Conservation (phyloP, 2,329 filamentous ascomycete genomes). For the Tothia fuscella region DNA sequence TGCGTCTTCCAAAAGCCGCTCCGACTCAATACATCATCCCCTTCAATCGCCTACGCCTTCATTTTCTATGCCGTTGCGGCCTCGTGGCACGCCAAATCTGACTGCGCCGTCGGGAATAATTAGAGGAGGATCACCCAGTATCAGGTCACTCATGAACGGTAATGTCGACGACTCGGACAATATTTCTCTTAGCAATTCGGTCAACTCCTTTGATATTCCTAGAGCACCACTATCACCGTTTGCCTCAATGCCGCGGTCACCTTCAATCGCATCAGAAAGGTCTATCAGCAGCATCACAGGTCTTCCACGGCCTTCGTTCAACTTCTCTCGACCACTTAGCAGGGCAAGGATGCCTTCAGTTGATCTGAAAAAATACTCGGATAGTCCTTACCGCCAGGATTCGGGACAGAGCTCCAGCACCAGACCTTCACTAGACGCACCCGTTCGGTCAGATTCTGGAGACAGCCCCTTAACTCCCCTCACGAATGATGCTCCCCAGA, state of each 20-base stretch:
- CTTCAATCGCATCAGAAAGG: constrained; percentile 72
- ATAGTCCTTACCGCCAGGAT: constrained; percentile 24
- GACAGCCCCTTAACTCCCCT: constrained; percentile 56
- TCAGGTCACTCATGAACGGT: constrained; percentile 26
- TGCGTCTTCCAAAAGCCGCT: constrained; percentile 14
- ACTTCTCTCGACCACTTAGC: constrained; percentile 87
- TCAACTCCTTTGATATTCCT: constrained; percentile 55
- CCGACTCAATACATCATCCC: constrained; percentile 12
- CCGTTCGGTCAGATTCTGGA: constrained; percentile 50
- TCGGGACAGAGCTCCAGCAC: constrained; percentile 22
- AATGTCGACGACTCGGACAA: constrained; percentile 62
- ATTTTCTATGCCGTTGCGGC: not conserved
- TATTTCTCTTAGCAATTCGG: constrained; percentile 40
- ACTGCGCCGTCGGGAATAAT: constrained; percentile 19
- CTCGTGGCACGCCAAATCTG: constrained; percentile 24
- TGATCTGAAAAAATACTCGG: constrained; percentile 27
- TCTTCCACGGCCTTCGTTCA: constrained; percentile 66
- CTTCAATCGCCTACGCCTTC: not conserved
- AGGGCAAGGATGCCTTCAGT: constrained; percentile 48
- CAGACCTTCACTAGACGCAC: constrained; percentile 36
- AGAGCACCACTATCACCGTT: constrained; percentile 62
- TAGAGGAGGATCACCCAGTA: constrained; percentile 27
- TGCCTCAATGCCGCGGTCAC: constrained; percentile 59
- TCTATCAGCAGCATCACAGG: constrained; percentile 46
- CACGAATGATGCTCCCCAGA: constrained; percentile 53